These are phyloP conservation scores for Monsonia emarginata DNA, from an alignment of 441 rosid species.

Conservation along the genomic window DNA sequence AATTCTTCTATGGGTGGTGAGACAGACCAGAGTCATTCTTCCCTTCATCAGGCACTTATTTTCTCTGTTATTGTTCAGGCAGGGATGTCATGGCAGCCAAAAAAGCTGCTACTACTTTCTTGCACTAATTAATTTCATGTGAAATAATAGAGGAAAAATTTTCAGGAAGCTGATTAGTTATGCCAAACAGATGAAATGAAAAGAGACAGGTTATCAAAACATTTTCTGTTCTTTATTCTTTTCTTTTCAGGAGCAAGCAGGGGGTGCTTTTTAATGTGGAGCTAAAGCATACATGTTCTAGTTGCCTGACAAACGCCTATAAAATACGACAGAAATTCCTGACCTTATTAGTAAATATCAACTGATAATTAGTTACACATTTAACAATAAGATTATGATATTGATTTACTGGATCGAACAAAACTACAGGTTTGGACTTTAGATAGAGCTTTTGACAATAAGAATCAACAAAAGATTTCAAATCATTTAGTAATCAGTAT, in stretches of 20 bases:
- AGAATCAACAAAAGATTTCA: neutral
- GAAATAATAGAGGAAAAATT: neutral
- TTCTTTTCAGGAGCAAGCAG: neutral
- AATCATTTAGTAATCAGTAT: neutral
- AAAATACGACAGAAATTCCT: neutral
- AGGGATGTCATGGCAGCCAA: neutral
- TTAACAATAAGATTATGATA: neutral
- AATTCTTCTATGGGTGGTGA: neutral
- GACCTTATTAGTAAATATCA: neutral
- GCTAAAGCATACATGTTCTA: neutral
- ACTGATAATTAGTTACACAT: neutral
- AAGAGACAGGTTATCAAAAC: neutral
- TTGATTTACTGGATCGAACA: neutral
- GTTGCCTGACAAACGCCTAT: neutral
- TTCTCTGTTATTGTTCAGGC: neutral
- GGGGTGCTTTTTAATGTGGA: neutral
- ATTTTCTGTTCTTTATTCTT: neutral
- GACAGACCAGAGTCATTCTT: neutral
- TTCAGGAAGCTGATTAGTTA: neutral
- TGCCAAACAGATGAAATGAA: neutral
- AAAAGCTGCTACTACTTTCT: neutral
- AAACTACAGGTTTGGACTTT: neutral
- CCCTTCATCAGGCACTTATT: neutral
- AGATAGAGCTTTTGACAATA: neutral
- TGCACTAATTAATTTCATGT: neutral